phyloP scores from a whole-genome alignment of 2,329 filamentous ascomycete species.

The Microcera coccophila region DNA sequence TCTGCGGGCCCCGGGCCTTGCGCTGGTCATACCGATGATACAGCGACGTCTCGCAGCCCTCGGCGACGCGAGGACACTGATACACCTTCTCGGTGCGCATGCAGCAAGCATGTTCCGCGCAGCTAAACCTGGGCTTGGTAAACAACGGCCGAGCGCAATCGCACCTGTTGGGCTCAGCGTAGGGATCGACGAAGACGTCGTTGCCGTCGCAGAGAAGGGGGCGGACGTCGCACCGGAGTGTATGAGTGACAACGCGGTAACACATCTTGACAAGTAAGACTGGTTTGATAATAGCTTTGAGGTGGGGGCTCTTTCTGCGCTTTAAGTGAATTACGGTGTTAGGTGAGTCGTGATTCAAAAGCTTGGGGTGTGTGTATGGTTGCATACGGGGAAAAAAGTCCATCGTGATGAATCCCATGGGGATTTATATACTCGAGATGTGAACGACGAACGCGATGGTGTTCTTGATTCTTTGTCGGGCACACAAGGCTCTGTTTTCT shows the following conservation, averaged over 20 bases:
- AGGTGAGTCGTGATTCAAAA: too few relatives aligned
- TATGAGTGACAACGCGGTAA: constrained; percentile 25
- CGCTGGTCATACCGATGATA: constrained; percentile 21
- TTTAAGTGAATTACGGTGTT: too few relatives aligned
- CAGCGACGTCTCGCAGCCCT: constrained; percentile 7
- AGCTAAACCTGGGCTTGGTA: constrained; percentile 12
- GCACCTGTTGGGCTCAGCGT: constrained; percentile 19
- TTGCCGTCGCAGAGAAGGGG: constrained; percentile 25
- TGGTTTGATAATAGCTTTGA: background rate
- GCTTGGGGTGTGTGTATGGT: too few relatives aligned
- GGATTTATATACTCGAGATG: too few relatives aligned
- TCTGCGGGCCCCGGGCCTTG: too few relatives aligned
- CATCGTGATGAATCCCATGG: too few relatives aligned
- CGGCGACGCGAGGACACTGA: constrained; percentile 12
- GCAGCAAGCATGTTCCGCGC: constrained; percentile 28
- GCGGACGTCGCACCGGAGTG: constrained; percentile 27
- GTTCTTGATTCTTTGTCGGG: too few relatives aligned
- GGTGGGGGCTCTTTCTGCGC: too few relatives aligned
- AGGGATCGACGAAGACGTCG: constrained; percentile 21
- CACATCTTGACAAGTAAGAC: constrained; percentile 25
- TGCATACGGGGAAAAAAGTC: too few relatives aligned
- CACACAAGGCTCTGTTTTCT: too few relatives aligned
- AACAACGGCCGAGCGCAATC: constrained; percentile 9
- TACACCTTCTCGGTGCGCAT: constrained; percentile 10
- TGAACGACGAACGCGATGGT: too few relatives aligned